Evolutionary conservation across 2,329 filamentous ascomycete species (phyloP).

Genomic region (Sporothrix globosa): DNA sequence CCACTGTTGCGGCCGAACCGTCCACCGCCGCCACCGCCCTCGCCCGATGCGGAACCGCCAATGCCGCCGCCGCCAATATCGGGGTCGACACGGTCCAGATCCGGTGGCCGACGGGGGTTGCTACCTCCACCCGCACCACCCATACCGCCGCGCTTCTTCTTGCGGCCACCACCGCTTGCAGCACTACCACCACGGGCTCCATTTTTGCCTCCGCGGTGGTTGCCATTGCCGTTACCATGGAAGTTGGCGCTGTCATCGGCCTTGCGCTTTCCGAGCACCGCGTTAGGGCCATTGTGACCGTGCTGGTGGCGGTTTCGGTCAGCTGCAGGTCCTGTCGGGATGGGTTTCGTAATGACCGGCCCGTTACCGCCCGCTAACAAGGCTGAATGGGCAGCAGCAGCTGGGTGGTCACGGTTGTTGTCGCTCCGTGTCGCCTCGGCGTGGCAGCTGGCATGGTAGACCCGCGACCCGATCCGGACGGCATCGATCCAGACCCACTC

Average conservation of each 20-base stretch:
- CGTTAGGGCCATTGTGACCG: background rate
- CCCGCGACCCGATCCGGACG: constrained; percentile 72
- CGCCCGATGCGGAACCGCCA: constrained; percentile 14
- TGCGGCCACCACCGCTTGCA: constrained; percentile 29
- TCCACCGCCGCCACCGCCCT: constrained; percentile 12
- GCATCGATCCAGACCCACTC: constrained; percentile 98
- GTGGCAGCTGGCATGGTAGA: constrained; percentile 90
- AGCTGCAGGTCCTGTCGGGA: constrained; percentile 30
- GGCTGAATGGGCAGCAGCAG: constrained; percentile 33
- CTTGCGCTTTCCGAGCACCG: constrained; percentile 32
- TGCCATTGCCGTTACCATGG: constrained; percentile 19
- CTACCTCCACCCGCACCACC: constrained; percentile 31
- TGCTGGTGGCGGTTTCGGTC: constrained; percentile 27
- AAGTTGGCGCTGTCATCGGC: constrained; percentile 20
- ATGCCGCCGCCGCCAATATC: constrained; percentile 34
- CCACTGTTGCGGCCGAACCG: constrained; percentile 27
- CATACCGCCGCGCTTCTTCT: constrained; percentile 35
- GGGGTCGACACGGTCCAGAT: constrained; percentile 37
- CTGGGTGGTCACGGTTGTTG: constrained; percentile 40
- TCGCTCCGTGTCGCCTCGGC: constrained; percentile 75
- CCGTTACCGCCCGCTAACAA: constrained; percentile 22
- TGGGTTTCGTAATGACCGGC: constrained; percentile 9
- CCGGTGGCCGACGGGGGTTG: constrained; percentile 32
- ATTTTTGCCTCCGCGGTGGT: constrained; percentile 12
- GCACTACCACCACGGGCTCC: constrained; percentile 14